Evolutionary conservation across 2,329 filamentous ascomycete genomes (phyloP), one percentile per base, ranked within the genome.

Genomic region (Monilinia polystroma): DNA sequence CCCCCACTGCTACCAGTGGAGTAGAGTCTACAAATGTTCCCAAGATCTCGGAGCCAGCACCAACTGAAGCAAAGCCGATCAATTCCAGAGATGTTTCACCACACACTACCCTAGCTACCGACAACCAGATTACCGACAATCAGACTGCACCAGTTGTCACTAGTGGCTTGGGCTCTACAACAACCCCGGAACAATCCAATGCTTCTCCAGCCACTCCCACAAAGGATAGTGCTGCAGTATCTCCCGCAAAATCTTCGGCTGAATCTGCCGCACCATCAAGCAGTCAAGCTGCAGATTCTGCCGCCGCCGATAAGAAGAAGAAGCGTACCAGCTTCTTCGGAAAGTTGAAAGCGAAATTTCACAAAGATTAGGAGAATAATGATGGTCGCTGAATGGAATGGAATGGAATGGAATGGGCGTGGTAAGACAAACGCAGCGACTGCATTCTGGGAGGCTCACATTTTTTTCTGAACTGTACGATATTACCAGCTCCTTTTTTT

Each of bases 331-430:
- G 76, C 70, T 70, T 79, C 63, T 76, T 79, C 51, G 77, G 77
- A 43, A 81, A 79, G 73, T 70, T 86, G 66, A 85, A 84, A 79
- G 83, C 83, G 70, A 85, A 84, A 76, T 77, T 85, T 51, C 68
- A 74, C 66, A 76, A 76, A 68, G 70, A 77, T 49, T 74, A 74
- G 67, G 45, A 63, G 47, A 8, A 29, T 68, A 62, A 62, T 35
- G 29, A 51, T 53, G 52, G 54, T 47, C 47, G 38, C 55, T 62
- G 45, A n/a, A 62, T 56, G 20, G 43, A 49, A 62, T 45, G 32
- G 32, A 49, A 62, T 45, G 47, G n/a, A 49, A 62, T 52, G 32
- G 32, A 49, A 62, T 45, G 47, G n/a, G 29, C 26, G 29, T 53
- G 56, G 41, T 47, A 26, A 47, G 32, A 62, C 64, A 60, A 43